Conservation (phyloP, 164 flowering plant species). For the Dillenia turbinata region DNA sequence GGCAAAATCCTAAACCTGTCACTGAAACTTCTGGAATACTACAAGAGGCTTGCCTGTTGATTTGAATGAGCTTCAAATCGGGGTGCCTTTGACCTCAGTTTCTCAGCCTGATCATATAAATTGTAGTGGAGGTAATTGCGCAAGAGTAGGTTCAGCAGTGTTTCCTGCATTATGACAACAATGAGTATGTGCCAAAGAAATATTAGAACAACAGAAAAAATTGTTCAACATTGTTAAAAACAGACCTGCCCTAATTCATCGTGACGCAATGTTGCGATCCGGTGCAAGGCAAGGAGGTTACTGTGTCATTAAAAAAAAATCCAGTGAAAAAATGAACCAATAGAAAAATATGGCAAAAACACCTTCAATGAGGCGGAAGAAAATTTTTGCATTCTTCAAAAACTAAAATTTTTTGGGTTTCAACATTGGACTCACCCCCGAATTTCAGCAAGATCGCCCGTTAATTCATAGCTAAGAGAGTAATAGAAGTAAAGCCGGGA, state of each 20-base stretch:
- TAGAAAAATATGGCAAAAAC: neutral
- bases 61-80: constrained; percentile 96
- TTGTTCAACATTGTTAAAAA: constrained; percentile 4
- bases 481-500: constrained; percentile 83
- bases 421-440: constrained; percentile 58
- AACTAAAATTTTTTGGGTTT: neutral
- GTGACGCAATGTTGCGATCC: constrained; percentile 86
- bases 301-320: constrained; percentile 28
- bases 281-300: constrained; percentile 81
- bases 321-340: constrained; percentile 1
- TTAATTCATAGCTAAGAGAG: constrained; percentile 83
- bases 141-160: constrained; percentile 73
- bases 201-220: neutral
- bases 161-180: constrained; percentile 52
- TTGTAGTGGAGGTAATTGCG: constrained; percentile 96
- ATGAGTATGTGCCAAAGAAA: neutral
- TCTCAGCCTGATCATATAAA: constrained; percentile 94
- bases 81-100: constrained; percentile 92
- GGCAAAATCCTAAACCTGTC: too few species aligned
- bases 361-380: neutral
- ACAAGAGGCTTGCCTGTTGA: constrained; percentile 57
- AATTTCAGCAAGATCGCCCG: constrained; percentile 93
- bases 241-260: constrained; percentile 97
- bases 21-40: too few species aligned
- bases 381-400: neutral